Evolutionary conservation across 176 grass and related monocot species (phyloP), one percentile per base, ranked within the genome.

Genomic region (Musa schizocarpa): DNA sequence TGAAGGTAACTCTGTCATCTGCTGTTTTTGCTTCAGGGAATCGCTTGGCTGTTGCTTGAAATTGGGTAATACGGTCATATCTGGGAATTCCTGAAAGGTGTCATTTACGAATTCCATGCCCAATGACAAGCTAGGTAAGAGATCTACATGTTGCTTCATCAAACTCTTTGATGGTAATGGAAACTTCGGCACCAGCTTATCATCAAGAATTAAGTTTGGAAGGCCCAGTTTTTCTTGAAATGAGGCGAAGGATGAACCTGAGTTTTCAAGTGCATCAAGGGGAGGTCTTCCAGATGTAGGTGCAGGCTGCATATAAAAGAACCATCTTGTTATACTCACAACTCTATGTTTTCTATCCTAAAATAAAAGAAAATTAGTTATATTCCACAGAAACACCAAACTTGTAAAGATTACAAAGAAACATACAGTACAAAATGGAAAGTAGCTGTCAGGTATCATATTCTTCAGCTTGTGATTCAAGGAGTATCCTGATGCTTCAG

Each of bases 211-310:
- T 69, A 94, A 85, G 73, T 83, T 93, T 16, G 95, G 88, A 89
- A 94, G 83, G 53, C 91, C 88, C 74, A 99, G 55, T 59, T 89
- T 99, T 76, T 90, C 91, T 85, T 94, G 91, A 82, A 94, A 94
- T 64, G 86, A 92, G 75, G 86, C 27, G 74, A 89, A 75, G 29
- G 95, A 99, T 53, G 81, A 76, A 72, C 73, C 78, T 83, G 84
- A 65, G 81, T 84, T 81, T 76, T 84, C 86, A 70, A 76, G 53
- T 74, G 78, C 78, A 70, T 99, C 91, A 80, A 56, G 75, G 7
- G 63, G 49, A 29, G 56, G 59, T 76, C 78, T 88, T 63, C 82
- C 82, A 66, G 84, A 82, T 78, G 69, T 52, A 76, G 81, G 76
- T 24, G 74, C 75, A 76, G 58, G 65, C 70, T 79, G 54, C 51